Conservation (phyloP, 805 yeast species). For the Candida nanaspora region DNA sequence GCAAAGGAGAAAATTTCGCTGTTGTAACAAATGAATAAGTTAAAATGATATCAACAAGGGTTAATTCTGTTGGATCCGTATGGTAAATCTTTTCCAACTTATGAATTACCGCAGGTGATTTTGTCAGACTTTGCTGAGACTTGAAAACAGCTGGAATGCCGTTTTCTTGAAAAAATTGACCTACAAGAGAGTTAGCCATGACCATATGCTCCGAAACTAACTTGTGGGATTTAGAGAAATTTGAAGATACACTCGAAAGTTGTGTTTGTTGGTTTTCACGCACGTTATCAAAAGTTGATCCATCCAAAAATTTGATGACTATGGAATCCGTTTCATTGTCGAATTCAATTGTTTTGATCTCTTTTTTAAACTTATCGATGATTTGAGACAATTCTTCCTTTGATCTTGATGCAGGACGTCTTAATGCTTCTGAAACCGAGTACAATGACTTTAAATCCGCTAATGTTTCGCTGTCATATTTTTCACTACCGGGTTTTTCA, state of each 20-base stretch:
- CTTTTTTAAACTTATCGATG: slow-evolving; percentile 14
- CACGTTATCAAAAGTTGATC: slow-evolving; percentile 3
- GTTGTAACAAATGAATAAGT: slow-evolving; percentile 41
- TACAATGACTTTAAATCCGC: slow-evolving; percentile 31
- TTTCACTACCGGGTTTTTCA: slow-evolving; percentile 7
- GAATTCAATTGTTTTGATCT: slow-evolving; percentile 13
- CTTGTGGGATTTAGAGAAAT: background rate
- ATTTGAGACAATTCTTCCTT: background rate
- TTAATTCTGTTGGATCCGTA: slow-evolving; percentile 9
- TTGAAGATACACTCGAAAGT: background rate
- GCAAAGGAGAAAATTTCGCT: slow-evolving; percentile 41
- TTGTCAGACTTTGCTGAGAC: slow-evolving; percentile 21
- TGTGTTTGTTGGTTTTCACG: slow-evolving; percentile 42
- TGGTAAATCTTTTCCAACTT: background rate
- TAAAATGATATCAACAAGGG: slow-evolving; percentile 34
- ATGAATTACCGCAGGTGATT: too few relatives aligned
- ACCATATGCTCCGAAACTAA: slow-evolving; percentile 86
- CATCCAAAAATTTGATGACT: slow-evolving; percentile 15
- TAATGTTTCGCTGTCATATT: slow-evolving; percentile 4
- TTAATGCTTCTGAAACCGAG: slow-evolving; percentile 22
- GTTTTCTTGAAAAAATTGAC: slow-evolving; percentile 36
- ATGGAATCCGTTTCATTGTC: slow-evolving; percentile 14
- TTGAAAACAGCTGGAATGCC: slow-evolving; percentile 46
- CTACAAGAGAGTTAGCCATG: slow-evolving; percentile 57
- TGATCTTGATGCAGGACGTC: background rate